Evolutionary conservation across 2,329 filamentous ascomycete genomes (phyloP).

Genomic region (Pseudocercospora fuligena): DNA sequence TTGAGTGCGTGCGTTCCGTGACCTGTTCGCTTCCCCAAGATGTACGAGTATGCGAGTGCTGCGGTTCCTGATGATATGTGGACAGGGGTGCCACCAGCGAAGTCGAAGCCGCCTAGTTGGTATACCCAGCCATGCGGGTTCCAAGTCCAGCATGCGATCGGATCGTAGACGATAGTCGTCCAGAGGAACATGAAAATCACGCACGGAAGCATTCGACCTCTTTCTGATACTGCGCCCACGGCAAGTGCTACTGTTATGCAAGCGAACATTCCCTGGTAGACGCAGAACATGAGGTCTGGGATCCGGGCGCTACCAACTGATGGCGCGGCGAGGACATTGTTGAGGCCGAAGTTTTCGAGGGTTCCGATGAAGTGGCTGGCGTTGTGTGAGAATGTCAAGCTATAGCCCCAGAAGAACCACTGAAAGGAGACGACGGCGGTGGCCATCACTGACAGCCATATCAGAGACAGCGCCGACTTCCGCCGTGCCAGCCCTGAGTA

Average conservation of each 20-base stretch:
- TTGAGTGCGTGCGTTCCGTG: constrained; percentile 88
- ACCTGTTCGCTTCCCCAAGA: constrained; percentile 83
- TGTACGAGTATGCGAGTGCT: constrained; percentile 86
- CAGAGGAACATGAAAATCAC: constrained; percentile 93
- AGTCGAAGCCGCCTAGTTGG: constrained; percentile 81
- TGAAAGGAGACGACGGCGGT: constrained; percentile 81
- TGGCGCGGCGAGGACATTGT: constrained; percentile 73
- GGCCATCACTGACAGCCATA: constrained; percentile 84
- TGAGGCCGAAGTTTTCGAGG: constrained; percentile 79
- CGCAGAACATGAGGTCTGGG: constrained; percentile 81
- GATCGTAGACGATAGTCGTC: constrained; percentile 88
- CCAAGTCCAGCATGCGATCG: constrained; percentile 96
- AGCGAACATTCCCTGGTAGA: constrained; percentile 90
- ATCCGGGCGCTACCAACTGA: constrained; percentile 75
- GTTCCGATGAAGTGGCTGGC: constrained; percentile 78
- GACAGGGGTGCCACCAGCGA: constrained; percentile 87
- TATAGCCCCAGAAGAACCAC: constrained; percentile 97
- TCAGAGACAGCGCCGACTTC: constrained; percentile 84
- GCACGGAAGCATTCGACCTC: constrained; percentile 85
- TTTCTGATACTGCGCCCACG: constrained; percentile 82
- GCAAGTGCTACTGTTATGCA: constrained; percentile 85
- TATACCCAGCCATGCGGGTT: constrained; percentile 81
- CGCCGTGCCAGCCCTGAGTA: constrained; percentile 88
- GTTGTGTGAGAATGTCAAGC: constrained; percentile 77
- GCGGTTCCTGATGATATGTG: constrained; percentile 86